Evolutionary conservation across 1,139 yeast genomes (phyloP).

Genomic region (Pichia sp.): DNA sequence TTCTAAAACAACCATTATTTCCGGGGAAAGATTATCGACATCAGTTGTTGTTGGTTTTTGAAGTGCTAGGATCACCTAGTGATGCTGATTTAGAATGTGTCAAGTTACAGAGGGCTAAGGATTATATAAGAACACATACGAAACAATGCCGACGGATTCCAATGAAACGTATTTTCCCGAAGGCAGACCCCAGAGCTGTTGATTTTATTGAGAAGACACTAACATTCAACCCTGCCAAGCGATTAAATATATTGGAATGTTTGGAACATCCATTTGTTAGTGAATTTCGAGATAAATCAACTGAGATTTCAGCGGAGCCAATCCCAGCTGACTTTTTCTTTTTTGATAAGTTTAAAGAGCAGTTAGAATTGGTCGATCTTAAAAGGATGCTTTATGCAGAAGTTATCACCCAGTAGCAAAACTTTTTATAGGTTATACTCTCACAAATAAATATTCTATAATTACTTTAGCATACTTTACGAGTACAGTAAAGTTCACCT

Average conservation of each 20-base stretch:
- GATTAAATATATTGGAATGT: slow-evolving; percentile 78
- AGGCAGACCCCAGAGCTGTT: slow-evolving; percentile 59
- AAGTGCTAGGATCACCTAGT: slow-evolving; percentile 83
- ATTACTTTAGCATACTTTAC: too few relatives aligned
- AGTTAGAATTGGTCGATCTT: slow-evolving; percentile 60
- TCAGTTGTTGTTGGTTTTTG: slow-evolving; percentile 80
- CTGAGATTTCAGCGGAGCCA: slow-evolving; percentile 72
- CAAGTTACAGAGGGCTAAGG: slow-evolving; percentile 78
- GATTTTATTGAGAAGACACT: slow-evolving; percentile 71
- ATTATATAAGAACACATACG: slow-evolving; percentile 75
- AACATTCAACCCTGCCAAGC: slow-evolving; percentile 69
- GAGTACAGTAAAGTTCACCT: too few relatives aligned
- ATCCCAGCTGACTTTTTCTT: slow-evolving; percentile 75
- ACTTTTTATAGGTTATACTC: neutral
- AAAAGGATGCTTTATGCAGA: slow-evolving; percentile 65
- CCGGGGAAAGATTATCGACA: slow-evolving; percentile 94
- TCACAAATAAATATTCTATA: too few relatives aligned
- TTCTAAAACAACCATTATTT: slow-evolving; percentile 77
- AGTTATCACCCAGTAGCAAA: slow-evolving; percentile 27
- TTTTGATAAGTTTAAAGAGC: slow-evolving; percentile 63
- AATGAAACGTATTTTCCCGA: slow-evolving; percentile 40
- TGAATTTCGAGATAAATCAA: slow-evolving; percentile 74
- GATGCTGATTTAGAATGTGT: slow-evolving; percentile 75
- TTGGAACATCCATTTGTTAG: slow-evolving; percentile 73
- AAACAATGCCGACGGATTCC: slow-evolving; percentile 55